These are phyloP conservation scores for Apostasia shenzhenica DNA, from an alignment of 106 monocot species.

Conservation along the genomic window DNA sequence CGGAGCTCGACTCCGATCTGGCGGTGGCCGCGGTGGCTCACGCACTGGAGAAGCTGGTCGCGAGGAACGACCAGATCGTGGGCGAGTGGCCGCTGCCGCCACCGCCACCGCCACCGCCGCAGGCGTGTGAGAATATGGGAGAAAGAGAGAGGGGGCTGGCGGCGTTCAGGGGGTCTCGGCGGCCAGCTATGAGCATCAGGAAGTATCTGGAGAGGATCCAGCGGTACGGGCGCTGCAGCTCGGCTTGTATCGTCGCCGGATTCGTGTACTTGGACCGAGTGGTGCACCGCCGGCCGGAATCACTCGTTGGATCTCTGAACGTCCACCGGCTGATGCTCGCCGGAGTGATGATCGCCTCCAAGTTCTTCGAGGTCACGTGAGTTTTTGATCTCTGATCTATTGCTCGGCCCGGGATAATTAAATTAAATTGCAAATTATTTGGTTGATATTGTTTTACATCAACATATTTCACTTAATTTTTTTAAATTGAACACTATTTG, in stretches of 20 bases:
- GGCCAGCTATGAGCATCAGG: conserved; percentile 60
- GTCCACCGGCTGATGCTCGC: conserved; percentile 73
- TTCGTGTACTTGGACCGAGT: conserved; percentile 72
- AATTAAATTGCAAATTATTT: no score
- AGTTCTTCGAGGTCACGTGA: conserved; percentile 86
- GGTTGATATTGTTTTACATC: no score
- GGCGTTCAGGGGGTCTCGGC: conserved; percentile 41
- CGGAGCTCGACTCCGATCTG: neutral
- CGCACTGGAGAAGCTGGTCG: conserved; percentile 34
- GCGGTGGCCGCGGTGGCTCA: conserved; percentile 23
- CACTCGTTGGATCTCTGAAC: conserved; percentile 42
- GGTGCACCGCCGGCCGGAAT: conserved; percentile 49
- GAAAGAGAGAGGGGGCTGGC: conserved; percentile 14
- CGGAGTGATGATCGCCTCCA: conserved; percentile 75
- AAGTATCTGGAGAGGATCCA: conserved; percentile 82
- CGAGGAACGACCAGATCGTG: conserved; percentile 24
- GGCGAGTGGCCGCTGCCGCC: conserved; percentile 4
- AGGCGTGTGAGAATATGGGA: neutral
- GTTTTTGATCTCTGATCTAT: neutral
- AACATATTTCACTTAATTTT: no score
- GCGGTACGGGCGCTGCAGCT: conserved; percentile 56
- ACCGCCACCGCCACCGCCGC: conserved; percentile 10
- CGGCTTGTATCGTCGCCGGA: conserved; percentile 70
- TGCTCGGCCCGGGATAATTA: no score
- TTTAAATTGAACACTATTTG: no score